A percentile compares a stretch with the other conserved stretches of the same genome.
These are phyloP conservation scores for Sabuloglossum arenarium DNA, from an alignment of 495 filamentous ascomycete species.

Conservation along the genomic window DNA sequence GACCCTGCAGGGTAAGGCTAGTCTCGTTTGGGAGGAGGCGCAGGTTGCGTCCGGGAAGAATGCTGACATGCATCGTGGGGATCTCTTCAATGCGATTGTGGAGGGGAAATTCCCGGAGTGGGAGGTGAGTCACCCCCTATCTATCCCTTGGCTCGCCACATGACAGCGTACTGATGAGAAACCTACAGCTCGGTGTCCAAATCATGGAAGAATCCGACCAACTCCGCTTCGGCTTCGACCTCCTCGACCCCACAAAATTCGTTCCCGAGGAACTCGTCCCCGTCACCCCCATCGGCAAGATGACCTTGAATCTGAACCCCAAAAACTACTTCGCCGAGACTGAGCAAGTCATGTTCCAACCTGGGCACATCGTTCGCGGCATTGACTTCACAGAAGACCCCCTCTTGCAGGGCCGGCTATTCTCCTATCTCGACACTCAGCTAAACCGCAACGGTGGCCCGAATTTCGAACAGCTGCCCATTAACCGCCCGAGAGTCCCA, in stretches of 20 bases:
- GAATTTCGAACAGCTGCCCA: slow-evolving; percentile 70
- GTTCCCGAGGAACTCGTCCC: slow-evolving; percentile 53
- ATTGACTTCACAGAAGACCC: slow-evolving; percentile 52
- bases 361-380: slow-evolving; percentile 45
- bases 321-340: slow-evolving; percentile 56
- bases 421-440: slow-evolving; percentile 68
- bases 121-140: slow-evolving; percentile 21
- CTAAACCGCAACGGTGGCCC: slow-evolving; percentile 49
- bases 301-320: slow-evolving; percentile 45
- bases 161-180: neutral
- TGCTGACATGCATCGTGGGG: slow-evolving; percentile 44
- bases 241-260: slow-evolving; percentile 59
- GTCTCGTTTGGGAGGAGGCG: slow-evolving; percentile 41
- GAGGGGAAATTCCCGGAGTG: slow-evolving; percentile 44
- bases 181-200: slow-evolving; percentile 38
- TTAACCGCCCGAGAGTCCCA: slow-evolving; percentile 44
- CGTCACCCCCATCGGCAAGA: slow-evolving; percentile 39
- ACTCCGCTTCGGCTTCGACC: slow-evolving; percentile 46
- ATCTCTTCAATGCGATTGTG: slow-evolving; percentile 49
- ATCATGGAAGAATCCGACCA: slow-evolving; percentile 47
- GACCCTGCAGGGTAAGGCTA: slow-evolving; percentile 47
- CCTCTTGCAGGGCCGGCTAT: slow-evolving; percentile 57
- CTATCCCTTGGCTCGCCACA: neutral
- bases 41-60: slow-evolving; percentile 41
- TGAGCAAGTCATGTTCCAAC: slow-evolving; percentile 74